Percentiles rank a stretch among this genome's conserved stretches.
phyloP scores from a whole-genome alignment of 2,329 filamentous ascomycete genomes.

The Cercospora sojina region DNA sequence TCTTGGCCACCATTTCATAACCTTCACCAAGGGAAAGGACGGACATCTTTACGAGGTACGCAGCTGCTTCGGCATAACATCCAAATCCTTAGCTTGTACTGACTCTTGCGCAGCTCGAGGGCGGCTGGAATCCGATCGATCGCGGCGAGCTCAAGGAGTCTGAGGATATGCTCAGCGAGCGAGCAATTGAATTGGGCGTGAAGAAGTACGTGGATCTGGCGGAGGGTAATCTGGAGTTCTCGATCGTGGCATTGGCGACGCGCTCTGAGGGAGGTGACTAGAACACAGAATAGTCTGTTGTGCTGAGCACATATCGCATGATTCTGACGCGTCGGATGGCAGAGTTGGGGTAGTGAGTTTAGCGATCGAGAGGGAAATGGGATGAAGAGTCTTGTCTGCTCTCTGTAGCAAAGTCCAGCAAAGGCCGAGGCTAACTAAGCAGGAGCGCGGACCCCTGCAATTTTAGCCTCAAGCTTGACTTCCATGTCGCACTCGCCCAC shows the following conservation, averaged over 20 bases:
- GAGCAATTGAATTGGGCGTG: conserved; percentile 45
- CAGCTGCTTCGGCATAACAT: not conserved
- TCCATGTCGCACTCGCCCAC: not conserved
- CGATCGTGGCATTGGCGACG: conserved; percentile 45
- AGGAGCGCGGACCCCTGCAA: not conserved
- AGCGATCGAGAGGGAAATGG: not conserved
- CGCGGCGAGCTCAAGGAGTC: conserved; percentile 42
- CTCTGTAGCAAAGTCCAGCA: not conserved
- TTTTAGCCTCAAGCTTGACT: not conserved
- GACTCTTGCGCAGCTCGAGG: conserved; percentile 35
- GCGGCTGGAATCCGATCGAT: conserved; percentile 46
- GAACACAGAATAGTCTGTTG: not conserved
- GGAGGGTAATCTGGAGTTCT: conserved; percentile 45
- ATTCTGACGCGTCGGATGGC: not conserved
- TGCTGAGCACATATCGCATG: not conserved
- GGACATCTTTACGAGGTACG: conserved; percentile 49
- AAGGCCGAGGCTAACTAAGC: conserved; percentile 2
- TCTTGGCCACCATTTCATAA: conserved; percentile 47
- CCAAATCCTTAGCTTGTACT: not conserved
- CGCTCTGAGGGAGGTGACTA: conserved; percentile 13
- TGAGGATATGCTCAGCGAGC: conserved; percentile 48
- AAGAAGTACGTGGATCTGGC: conserved; percentile 42
- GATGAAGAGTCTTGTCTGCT: not conserved
- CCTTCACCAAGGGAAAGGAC: conserved; percentile 49
- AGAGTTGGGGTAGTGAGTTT: not conserved